A percentile compares a stretch with the other conserved stretches of the same genome.
These are phyloP conservation scores for Fraxinus anomala DNA, from an alignment of 257 asterid species.

Conservation along the genomic window DNA sequence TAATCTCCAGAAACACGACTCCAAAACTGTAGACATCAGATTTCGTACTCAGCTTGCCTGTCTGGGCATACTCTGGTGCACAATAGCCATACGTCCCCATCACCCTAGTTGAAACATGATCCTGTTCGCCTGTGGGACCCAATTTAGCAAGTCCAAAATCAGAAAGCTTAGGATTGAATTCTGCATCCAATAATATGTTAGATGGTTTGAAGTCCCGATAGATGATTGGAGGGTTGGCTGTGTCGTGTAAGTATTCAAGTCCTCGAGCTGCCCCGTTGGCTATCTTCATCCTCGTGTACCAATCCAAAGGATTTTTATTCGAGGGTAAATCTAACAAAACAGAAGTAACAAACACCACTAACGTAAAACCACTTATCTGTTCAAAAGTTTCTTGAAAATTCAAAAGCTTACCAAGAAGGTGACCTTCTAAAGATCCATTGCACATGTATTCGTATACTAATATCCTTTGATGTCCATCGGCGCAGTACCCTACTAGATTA, in stretches of 20 bases:
- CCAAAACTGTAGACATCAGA: constrained; percentile 56
- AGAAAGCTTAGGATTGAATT: constrained; percentile 46
- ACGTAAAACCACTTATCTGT: background rate
- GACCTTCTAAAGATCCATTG: constrained; percentile 77
- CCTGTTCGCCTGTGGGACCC: constrained; percentile 42
- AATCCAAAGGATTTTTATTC: constrained; percentile 39
- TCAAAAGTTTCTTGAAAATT: background rate
- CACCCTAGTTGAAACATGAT: constrained; percentile 48
- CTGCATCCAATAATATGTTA: constrained; percentile 40
- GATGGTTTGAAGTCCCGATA: constrained; percentile 53
- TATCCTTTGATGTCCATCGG: constrained; percentile 88
- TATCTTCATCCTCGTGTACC: constrained; percentile 49
- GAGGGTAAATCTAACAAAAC: constrained; percentile 31
- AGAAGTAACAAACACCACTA: background rate
- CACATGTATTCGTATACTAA: constrained; percentile 71
- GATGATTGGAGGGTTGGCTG: constrained; percentile 45
- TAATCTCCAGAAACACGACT: constrained; percentile 50
- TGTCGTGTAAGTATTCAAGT: constrained; percentile 49
- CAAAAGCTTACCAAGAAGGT: constrained; percentile 55
- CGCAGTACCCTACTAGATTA: constrained; percentile 79
- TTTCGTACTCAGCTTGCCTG: constrained; percentile 43
- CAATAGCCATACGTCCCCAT: constrained; percentile 57
- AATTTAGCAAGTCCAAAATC: constrained; percentile 56
- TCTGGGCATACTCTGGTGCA: constrained; percentile 52
- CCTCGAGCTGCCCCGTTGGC: constrained; percentile 55